phyloP scores from a whole-genome alignment of 306 rosid genomes.

The Quercus mongolica region DNA sequence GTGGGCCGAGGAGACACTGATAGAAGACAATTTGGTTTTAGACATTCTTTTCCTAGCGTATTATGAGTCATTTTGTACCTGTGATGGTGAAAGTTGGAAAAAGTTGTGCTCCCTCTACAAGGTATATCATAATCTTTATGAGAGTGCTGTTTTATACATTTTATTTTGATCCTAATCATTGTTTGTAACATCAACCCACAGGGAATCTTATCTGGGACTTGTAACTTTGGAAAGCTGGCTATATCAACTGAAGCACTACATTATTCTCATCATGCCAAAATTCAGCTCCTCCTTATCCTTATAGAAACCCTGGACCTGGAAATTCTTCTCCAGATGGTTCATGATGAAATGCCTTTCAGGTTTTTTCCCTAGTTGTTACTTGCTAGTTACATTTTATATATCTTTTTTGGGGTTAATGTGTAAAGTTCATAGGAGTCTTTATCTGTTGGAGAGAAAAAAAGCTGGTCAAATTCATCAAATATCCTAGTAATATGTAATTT shows the following conservation, averaged over 20 bases:
- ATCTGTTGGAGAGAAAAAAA: background rate
- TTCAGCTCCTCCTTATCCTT: constrained; percentile 74
- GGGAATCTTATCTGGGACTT: constrained; percentile 77
- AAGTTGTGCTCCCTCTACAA: constrained; percentile 57
- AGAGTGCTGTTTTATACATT: constrained; percentile 10
- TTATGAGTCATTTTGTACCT: constrained; percentile 72
- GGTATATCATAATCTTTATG: constrained; percentile 44
- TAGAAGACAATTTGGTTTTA: constrained; percentile 85
- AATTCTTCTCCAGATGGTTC: constrained; percentile 91
- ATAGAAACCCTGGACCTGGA: constrained; percentile 86
- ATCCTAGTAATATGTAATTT: background rate
- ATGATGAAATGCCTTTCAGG: constrained; percentile 87
- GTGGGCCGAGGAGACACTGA: constrained; percentile 96
- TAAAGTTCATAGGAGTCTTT: background rate
- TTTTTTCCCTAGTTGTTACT: constrained; percentile 20
- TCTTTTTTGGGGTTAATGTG: background rate
- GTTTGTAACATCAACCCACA: constrained; percentile 32
- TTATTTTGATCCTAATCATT: constrained; percentile 16
- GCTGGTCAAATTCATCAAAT: constrained; percentile 12
- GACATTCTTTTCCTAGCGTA: constrained; percentile 87
- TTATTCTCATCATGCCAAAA: constrained; percentile 65
- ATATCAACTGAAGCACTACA: constrained; percentile 62
- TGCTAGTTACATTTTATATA: constrained; percentile 14
- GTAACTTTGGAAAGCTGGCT: constrained; percentile 70
- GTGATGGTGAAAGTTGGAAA: constrained; percentile 72